phyloP scores from a whole-genome alignment of 2,329 filamentous ascomycete species.

The Curvularia verruculosa region DNA sequence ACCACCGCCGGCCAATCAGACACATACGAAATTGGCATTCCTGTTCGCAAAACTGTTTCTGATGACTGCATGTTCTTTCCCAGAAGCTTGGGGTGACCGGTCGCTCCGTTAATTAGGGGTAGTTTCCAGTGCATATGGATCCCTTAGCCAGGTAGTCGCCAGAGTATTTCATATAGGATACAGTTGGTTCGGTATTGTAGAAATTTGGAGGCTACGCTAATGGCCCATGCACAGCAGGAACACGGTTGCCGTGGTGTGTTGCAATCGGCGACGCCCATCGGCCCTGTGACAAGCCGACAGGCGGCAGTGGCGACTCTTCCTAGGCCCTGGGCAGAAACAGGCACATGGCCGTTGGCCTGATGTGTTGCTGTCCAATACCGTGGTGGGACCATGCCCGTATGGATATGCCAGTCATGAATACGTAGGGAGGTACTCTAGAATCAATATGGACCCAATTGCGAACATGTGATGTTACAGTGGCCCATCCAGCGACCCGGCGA shows the following conservation, averaged over 20 bases:
- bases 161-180: background rate
- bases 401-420: conserved; percentile 6
- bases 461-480: conserved; percentile 11
- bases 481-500: conserved; percentile 12
- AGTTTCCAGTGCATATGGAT: conserved; percentile 6
- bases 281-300: background rate
- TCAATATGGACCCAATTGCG: conserved; percentile 9
- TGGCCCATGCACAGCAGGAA: conserved; percentile 11
- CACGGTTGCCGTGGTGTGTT: conserved; percentile 19
- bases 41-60: background rate
- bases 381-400: conserved; percentile 8
- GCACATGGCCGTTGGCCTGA: conserved; percentile 4
- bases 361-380: conserved; percentile 14
- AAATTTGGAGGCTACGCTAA: conserved; percentile 1
- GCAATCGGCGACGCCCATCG: conserved; percentile 1
- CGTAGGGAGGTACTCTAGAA: conserved; percentile 8
- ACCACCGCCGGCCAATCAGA: conserved; percentile 11
- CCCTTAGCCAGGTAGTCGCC: conserved; percentile 6
- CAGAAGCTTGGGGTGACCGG: conserved; percentile 1
- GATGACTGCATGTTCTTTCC: conserved; percentile 7
- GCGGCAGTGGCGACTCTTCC: conserved; percentile 4
- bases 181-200: conserved; percentile 12
- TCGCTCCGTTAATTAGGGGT: conserved; percentile 12
- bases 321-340: conserved; percentile 6
- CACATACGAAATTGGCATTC: background rate